Evolutionary conservation across 192 early-diverging fungal species (phyloP), one percentile per base, ranked within the genome.

Genomic region (Geranomyces michiganensis): DNA sequence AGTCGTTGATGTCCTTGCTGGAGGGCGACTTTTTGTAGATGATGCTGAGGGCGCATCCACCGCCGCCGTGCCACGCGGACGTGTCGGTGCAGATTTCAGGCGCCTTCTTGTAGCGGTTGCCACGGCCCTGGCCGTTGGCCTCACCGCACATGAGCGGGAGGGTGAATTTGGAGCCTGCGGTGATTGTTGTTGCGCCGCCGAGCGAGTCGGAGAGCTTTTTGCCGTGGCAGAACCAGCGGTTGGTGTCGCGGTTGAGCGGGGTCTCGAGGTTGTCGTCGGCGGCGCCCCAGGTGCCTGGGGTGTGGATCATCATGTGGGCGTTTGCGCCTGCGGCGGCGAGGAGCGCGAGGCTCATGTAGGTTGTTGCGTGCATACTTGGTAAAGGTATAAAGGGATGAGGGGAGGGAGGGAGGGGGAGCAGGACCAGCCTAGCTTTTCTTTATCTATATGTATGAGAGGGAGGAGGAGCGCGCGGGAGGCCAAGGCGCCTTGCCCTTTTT

Each of bases 141-240:
- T 67, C 73, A 0, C 65, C 73, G 44, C 73, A 74, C 21, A 53
- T 29, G 47, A 74, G 45, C 55, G 56, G 56, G 22, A 74, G 12
- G 22, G 6, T 32, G 44, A 60, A 17, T 9, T 15, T 46, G 19
- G 27, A n/a, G 22, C 73, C 73, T 24, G 73, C 65, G 44, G 21
- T 61, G 43, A 74, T 29, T 22, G 41, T 27, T 56, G 61, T 9
- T 27, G 24, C 12, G 29, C 73, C 64, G 31, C 21, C 58, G n/a
- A 24, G 51, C 15, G 58, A 19, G 58, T 60, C 58, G 31, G 29
- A 32, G 41, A 68, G 41, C 27, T 61, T 58, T 15, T 60, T 63
- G 55, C 73, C 73, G 66, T 36, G 45, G 73, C 73, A 74, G 73
- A 74, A 68, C 33, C 33, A 74, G 66, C 68, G 68, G 26, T 36